Percentiles rank a stretch among this genome's conserved stretches.
These are phyloP conservation scores for Rhodotorula kratochvilovae DNA, from an alignment of 768 basidiomycete species.

Conservation along the genomic window DNA sequence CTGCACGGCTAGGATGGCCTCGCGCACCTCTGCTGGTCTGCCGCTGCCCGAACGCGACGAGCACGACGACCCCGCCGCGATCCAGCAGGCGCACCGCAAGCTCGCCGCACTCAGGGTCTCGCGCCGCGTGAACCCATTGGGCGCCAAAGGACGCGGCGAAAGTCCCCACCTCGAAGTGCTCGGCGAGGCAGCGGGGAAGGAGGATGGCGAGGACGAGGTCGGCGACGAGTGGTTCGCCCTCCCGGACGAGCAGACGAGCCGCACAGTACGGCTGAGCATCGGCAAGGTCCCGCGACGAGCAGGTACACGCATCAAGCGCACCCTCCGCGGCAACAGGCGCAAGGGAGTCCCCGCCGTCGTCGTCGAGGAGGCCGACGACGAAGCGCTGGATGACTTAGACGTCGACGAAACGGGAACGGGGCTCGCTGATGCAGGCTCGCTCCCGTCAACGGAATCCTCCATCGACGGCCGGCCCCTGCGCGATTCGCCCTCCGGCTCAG, in stretches of 20 bases:
- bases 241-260: neutral
- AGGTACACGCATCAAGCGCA: neutral
- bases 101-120: too few relatives aligned
- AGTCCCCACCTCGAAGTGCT: neutral
- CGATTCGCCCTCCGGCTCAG: neutral
- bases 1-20: too few relatives aligned
- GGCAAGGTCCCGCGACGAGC: neutral
- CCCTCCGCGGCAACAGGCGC: neutral
- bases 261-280: neutral
- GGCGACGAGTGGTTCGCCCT: slow-evolving; percentile 3
- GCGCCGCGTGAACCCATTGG: too few relatives aligned
- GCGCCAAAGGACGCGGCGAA: neutral
- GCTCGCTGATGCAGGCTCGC: neutral
- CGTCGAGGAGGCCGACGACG: slow-evolving; percentile 1
- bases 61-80: too few relatives aligned
- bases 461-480: neutral
- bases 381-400: neutral
- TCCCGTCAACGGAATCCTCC: neutral
- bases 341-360: neutral
- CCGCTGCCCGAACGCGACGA: too few relatives aligned
- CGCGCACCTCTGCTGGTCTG: too few relatives aligned
- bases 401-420: neutral
- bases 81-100: too few relatives aligned
- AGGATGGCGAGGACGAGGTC: slow-evolving; percentile 6
- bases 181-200: neutral